Evolutionary conservation across 2,329 filamentous ascomycete genomes (phyloP), one percentile per base, ranked within the genome.

Genomic region (Colletotrichum horii): DNA sequence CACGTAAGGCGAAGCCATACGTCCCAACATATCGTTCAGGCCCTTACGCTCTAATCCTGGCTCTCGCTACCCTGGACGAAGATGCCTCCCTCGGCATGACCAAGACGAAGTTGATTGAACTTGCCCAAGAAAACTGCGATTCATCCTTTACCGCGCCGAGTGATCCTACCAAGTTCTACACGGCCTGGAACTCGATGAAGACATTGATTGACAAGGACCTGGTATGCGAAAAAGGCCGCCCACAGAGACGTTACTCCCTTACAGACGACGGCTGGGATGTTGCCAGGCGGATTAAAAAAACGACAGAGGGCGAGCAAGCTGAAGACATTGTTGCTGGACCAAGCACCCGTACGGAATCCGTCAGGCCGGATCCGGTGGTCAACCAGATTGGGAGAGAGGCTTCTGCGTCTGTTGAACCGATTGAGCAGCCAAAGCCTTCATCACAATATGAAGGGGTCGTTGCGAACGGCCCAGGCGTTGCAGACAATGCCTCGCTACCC

Each of bases 131-230:
- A 8, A 88, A 94, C 81, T 95, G 93, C 79, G 94, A 96, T 80
- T 85, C 93, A 3, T 96, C 94, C 0, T 96, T 95, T 79, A 93
- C 90, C 0, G 91, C 90, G 0, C 93, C 94, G 1, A 88, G 86
- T 55, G 93, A 95, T 70, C 87, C 93, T 1, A 92, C 89, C 14
- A 94, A 92, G 72, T 94, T 91, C 79, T 94, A 95, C 79, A 96
- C 94, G 0, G 95, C 95, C 0, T 97, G 94, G 94, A 94, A 91
- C 80, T 95, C 94, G 2, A 96, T 96, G 89, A 95, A 94, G 81
- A 95, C 93, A 0, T 85, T 97, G 36, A 79, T 93, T 7, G 88
- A 92, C 70, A 95, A 96, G 81, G 94, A 95, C 73, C 85, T 96
- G 5, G 93, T 96, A 0, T 93, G 92, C 72, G 93, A 94, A 78